Percentiles rank a stretch among this genome's conserved stretches.
Evolutionary conservation across 164 flowering plant genomes (phyloP).

Genomic region (Berberis thunbergii): DNA sequence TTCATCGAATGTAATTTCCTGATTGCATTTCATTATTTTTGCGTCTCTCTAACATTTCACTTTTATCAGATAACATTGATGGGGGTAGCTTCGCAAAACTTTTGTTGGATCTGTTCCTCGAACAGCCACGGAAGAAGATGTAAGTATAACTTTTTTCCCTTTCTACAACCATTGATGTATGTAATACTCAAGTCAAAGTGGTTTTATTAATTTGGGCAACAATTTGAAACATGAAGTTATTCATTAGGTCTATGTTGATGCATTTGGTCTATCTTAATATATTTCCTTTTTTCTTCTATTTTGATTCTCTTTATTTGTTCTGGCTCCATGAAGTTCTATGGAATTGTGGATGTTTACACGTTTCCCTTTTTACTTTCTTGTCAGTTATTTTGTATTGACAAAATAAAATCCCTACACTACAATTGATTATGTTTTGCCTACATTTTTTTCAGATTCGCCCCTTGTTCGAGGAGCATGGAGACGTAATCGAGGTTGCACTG

Average conservation of each 20-base stretch:
- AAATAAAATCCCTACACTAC: no score
- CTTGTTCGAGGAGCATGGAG: conserved; percentile 83
- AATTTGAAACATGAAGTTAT: background rate
- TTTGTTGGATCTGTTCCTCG: conserved; percentile 89
- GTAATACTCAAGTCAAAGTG: background rate
- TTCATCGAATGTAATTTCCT: no score
- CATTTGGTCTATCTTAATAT: no score
- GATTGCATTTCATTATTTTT: no score
- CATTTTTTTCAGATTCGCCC: conserved; percentile 62
- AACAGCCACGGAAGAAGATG: conserved; percentile 85
- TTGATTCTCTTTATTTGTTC: no score
- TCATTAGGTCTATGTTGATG: no score
- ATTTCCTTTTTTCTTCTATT: no score
- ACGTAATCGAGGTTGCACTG: conserved; percentile 84
- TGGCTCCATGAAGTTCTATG: no score
- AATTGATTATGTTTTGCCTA: background rate
- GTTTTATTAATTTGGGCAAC: background rate
- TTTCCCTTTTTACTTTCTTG: background rate
- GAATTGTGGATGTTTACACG: background rate
- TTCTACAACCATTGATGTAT: background rate
- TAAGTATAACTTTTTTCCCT: conserved; percentile 28
- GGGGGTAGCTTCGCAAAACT: conserved; percentile 67
- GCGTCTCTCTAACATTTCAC: background rate
- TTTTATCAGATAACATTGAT: conserved; percentile 32
- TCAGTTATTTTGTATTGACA: background rate